Conservation (phyloP, 352 stramenopile genomes). For the Globisporangium rhizosaccharum region DNA sequence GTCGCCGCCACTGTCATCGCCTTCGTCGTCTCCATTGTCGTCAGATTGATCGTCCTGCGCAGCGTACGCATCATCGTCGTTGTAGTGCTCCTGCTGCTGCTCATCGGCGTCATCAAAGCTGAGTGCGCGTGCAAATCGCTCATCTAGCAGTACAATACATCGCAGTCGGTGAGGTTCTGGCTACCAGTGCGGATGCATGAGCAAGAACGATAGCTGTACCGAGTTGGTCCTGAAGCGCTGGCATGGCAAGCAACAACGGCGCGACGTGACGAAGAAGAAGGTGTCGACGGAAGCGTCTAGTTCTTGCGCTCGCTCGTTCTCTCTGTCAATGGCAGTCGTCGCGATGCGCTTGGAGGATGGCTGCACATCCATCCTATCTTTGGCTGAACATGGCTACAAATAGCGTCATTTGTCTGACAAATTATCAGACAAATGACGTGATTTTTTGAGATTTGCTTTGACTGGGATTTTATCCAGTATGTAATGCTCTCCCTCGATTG, state of each 20-base stretch:
- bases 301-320: too few species aligned
- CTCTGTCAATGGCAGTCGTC: too few species aligned
- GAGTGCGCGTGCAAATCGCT: conserved; percentile 33
- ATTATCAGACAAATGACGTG: too few species aligned
- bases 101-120: conserved; percentile 21
- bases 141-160: conserved; percentile 21
- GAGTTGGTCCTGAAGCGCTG: conserved; percentile 35
- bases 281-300: neutral
- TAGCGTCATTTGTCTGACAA: too few species aligned
- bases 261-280: neutral
- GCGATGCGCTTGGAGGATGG: too few species aligned
- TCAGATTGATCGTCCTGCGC: conserved; percentile 2
- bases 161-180: neutral
- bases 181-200: neutral
- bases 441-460: too few species aligned
- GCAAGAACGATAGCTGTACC: conserved; percentile 14
- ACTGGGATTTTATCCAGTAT: too few species aligned
- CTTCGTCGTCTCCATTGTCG: conserved; percentile 4
- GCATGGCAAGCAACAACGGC: conserved; percentile 17
- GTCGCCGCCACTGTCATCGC: neutral
- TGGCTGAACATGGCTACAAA: too few species aligned
- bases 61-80: conserved; percentile 9
- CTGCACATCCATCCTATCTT: too few species aligned
- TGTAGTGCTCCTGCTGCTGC: conserved; percentile 20
- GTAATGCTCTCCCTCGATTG: too few species aligned